Evolutionary conservation across 2,329 filamentous ascomycete species (phyloP).

Genomic region (Sclerotinia trifoliorum): DNA sequence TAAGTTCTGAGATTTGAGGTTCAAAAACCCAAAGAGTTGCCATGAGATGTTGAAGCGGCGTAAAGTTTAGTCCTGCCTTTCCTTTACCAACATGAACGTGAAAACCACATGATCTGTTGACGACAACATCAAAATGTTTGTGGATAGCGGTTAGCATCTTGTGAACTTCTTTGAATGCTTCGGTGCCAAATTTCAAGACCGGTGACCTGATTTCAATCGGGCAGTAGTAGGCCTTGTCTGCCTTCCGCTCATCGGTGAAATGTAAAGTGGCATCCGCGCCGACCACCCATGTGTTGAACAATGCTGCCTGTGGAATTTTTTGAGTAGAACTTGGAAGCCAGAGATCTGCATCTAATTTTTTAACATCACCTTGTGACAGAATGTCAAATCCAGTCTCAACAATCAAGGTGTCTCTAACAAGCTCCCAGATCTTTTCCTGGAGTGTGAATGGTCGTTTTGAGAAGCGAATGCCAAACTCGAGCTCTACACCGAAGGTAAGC

Average conservation of each 20-base stretch:
- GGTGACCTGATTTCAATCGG: background rate
- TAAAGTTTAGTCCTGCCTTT: conserved; percentile 26
- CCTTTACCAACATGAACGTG: conserved; percentile 41
- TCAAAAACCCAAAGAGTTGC: conserved; percentile 36
- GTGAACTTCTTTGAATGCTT: background rate
- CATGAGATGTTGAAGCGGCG: conserved; percentile 36
- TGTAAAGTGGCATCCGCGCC: background rate
- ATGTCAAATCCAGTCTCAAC: background rate
- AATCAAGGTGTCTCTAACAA: conserved; percentile 3
- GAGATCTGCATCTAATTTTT: background rate
- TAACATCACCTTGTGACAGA: background rate
- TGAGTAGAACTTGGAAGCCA: background rate
- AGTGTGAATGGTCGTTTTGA: background rate
- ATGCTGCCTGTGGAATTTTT: background rate
- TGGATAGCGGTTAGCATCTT: background rate
- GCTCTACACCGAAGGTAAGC: conserved; percentile 17
- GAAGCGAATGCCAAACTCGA: conserved; percentile 12
- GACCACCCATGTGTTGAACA: background rate
- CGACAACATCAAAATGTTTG: background rate
- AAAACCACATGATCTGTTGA: conserved; percentile 32
- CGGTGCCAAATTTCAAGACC: background rate
- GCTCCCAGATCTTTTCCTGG: no score
- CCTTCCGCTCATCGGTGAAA: background rate
- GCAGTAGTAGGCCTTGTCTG: background rate
- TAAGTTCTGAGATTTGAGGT: conserved; percentile 32